phyloP scores from a whole-genome alignment of 2,329 filamentous ascomycete species.

The Colletotrichum costaricense region DNA sequence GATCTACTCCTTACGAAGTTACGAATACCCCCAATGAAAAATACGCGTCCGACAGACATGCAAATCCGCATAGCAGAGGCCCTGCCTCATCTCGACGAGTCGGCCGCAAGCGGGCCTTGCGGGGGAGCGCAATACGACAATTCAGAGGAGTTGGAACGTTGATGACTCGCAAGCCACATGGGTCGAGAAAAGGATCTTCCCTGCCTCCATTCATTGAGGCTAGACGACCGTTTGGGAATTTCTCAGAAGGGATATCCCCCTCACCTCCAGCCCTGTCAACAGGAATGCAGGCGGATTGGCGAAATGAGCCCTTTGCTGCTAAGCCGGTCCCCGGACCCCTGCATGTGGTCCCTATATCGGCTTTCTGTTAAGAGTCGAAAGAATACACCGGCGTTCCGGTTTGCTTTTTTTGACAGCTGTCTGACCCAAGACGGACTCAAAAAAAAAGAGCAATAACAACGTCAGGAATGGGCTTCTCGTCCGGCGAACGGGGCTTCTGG shows the following conservation, averaged over 20 bases:
- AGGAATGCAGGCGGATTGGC: slow-evolving; percentile 16
- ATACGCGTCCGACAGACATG: not conserved
- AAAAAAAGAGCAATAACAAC: not conserved
- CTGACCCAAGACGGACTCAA: not conserved
- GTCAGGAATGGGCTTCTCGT: not conserved
- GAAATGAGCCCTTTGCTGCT: slow-evolving; percentile 21
- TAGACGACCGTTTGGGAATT: slow-evolving; percentile 14
- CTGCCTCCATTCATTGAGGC: slow-evolving; percentile 8
- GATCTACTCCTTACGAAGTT: not conserved
- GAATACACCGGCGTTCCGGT: slow-evolving; percentile 5
- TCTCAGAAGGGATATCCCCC: not conserved
- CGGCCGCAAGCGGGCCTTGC: slow-evolving; percentile 9
- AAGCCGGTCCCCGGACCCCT: not conserved
- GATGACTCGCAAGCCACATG: slow-evolving; percentile 36
- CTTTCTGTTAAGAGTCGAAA: not conserved
- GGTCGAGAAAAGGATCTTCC: slow-evolving; percentile 10
- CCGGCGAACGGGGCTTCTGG: slow-evolving; percentile 3
- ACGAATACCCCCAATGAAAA: not conserved
- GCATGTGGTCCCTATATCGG: slow-evolving; percentile 6
- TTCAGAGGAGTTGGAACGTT: not conserved
- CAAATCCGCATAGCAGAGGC: slow-evolving; percentile 13
- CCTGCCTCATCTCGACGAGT: slow-evolving; percentile 11
- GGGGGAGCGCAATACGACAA: slow-evolving; percentile 21
- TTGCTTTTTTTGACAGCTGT: slow-evolving; percentile 30
- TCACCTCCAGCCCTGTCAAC: slow-evolving; percentile 20